Base-by-base conservation (phyloP, 202 grass and related monocot species). In the Carex arenaria region DNA sequence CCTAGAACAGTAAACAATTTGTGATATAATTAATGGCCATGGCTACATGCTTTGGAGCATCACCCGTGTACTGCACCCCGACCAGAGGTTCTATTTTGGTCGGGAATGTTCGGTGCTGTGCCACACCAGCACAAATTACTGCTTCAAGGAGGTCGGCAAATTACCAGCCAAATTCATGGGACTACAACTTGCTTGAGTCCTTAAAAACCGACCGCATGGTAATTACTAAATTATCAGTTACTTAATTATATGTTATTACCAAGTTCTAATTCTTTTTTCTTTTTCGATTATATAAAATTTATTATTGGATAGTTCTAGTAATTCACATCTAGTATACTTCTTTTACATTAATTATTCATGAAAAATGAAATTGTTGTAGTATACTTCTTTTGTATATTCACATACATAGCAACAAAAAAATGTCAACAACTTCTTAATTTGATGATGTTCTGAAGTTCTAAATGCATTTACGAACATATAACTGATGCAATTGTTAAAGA, bases 101-200 rank as follows among this genome's bases (percentile, higher is more conserved):
- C 10, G 34, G 59, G 4, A 80, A 63, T 64, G 78, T 80, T 11
- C 26, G 78, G 32, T 80, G 78, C 78, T 80, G 15, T 7, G 78
- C 61, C 6, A 62, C 40, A 20, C 18, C 36, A 47, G 52, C 17
- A 30, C 22, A 61, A 8, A 72, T n/a, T 47, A 23, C 45, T 49
- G 45, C 75, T 12, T 80, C 34, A 8, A 62, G 59, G 19, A 83
- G 87, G 54, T 51, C 43, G 12, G 84, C 55, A 0, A 83, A 89
- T 68, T 84, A 83, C 56, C 84, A 86, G 45, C 84, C 84, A 49
- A 86, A 64, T 43, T 49, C 54, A 0, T 86, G 87, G 87, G 80
- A 89, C 79, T 80, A 86, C 10, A 54, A 67, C 56, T 80, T 62
- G 11, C 73, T 89, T 10, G 36, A 64, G 30, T 83, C 64, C 13